Conservation (phyloP, 2,329 filamentous ascomycete genomes). For the Fusarium sp. region DNA sequence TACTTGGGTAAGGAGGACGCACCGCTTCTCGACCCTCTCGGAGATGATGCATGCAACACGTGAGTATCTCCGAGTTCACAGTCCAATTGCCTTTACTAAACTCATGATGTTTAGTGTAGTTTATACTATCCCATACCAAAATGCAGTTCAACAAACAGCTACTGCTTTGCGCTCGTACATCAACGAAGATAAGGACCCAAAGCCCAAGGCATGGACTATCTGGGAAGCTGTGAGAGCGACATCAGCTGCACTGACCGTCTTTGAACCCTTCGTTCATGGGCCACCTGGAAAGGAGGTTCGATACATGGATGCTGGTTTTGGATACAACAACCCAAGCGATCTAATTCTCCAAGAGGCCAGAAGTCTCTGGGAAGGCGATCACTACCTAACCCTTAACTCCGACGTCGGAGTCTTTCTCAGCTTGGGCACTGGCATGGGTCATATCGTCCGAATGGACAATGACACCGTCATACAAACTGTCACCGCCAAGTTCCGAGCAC, state of each 20-base stretch:
- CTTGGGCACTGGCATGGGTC: not conserved
- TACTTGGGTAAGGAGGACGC: not conserved
- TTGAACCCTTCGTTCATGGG: not conserved
- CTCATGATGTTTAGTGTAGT: not conserved
- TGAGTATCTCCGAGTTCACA: not conserved
- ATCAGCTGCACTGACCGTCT: not conserved
- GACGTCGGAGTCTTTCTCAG: not conserved
- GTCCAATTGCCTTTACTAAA: not conserved
- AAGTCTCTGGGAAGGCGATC: not conserved
- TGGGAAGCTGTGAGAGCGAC: not conserved
- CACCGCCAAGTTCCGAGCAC: not conserved
- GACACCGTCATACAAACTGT: not conserved
- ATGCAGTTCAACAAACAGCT: not conserved
- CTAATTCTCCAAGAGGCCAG: not conserved
- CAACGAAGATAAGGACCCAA: not conserved
- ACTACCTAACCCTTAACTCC: not conserved
- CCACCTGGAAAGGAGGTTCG: not conserved
- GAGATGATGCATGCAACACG: not conserved
- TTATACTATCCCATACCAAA: not conserved
- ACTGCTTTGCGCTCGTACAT: not conserved
- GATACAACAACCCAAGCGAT: not conserved
- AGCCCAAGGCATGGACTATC: not conserved
- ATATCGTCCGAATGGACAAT: not conserved
- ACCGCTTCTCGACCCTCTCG: not conserved
- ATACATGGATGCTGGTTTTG: not conserved